A percentile compares a stretch with the other conserved stretches of the same genome.
Conservation (phyloP, 2,329 filamentous ascomycete genomes). For the Cercospora sp. region DNA sequence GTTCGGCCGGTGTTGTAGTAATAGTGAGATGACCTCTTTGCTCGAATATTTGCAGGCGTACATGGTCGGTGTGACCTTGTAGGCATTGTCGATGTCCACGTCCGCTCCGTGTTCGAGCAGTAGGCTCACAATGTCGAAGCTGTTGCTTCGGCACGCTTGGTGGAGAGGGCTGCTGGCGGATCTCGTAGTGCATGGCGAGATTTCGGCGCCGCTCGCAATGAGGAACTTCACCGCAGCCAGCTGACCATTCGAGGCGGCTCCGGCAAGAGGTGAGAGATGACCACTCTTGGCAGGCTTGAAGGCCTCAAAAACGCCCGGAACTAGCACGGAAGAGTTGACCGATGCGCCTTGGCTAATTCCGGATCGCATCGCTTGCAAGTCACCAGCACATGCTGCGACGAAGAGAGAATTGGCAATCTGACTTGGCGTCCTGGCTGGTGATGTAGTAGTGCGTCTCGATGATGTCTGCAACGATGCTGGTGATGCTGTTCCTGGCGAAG, state of each 20-base stretch:
- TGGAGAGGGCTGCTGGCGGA: conserved; percentile 37
- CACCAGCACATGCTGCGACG: conserved; percentile 35
- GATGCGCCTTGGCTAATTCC: conserved; percentile 34
- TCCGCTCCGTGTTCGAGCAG: conserved; percentile 34
- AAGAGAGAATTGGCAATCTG: conserved; percentile 32
- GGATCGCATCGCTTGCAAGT: conserved; percentile 32
- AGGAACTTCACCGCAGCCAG: conserved; percentile 32
- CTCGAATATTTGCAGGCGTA: conserved; percentile 37
- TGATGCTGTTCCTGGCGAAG: conserved; percentile 34
- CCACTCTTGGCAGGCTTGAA: conserved; percentile 40
- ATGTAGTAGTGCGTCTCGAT: conserved; percentile 18
- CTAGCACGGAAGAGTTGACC: conserved; percentile 31
- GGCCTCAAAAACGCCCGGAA: conserved; percentile 35
- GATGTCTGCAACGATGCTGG: conserved; percentile 24
- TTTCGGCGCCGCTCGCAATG: conserved; percentile 33
- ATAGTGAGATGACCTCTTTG: conserved; percentile 28
- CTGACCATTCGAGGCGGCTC: conserved; percentile 36
- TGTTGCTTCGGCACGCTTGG: conserved; percentile 34
- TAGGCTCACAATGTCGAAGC: conserved; percentile 31
- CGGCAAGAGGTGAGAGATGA: conserved; percentile 36
- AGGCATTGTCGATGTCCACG: conserved; percentile 34
- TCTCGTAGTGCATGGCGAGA: conserved; percentile 32
- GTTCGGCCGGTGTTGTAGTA: conserved; percentile 33
- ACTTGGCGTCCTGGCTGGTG: conserved; percentile 10
- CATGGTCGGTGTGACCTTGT: conserved; percentile 38